Evolutionary conservation across 257 asterid genomes (phyloP).

Genomic region (Fraxinus anomala): DNA sequence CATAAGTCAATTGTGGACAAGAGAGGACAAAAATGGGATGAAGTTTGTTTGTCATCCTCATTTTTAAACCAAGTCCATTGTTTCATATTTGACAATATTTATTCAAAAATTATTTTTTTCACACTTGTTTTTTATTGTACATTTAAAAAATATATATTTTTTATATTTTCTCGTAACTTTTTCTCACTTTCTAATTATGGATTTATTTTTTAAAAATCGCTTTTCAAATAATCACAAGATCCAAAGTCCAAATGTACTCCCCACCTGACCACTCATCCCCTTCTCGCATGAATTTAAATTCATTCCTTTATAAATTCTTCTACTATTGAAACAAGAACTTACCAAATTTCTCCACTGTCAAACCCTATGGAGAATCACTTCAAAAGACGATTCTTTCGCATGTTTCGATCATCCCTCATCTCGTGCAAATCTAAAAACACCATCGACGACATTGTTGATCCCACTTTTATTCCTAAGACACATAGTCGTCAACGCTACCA

Average conservation of each 20-base stretch:
- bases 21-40: background rate
- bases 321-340: background rate
- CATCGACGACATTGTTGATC: slow-evolving; percentile 31
- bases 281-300: too few species aligned
- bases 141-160: too few species aligned
- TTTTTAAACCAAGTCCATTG: background rate
- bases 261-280: background rate
- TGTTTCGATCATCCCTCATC: slow-evolving; percentile 44
- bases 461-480: slow-evolving; percentile 14
- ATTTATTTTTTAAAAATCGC: too few species aligned
- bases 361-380: slow-evolving; percentile 32
- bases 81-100: too few species aligned
- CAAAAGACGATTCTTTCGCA: slow-evolving; percentile 41
- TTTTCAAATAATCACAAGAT: too few species aligned
- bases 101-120: too few species aligned
- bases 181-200: too few species aligned
- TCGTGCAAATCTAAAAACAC: slow-evolving; percentile 53
- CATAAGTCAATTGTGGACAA: background rate
- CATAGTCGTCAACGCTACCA: slow-evolving; percentile 17
- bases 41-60: background rate
- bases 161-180: too few species aligned
- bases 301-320: background rate
- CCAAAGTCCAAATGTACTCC: background rate
- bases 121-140: too few species aligned
- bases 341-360: background rate